Conservation (phyloP, 805 yeast species). For the Metschnikowia baotianmanensis region DNA sequence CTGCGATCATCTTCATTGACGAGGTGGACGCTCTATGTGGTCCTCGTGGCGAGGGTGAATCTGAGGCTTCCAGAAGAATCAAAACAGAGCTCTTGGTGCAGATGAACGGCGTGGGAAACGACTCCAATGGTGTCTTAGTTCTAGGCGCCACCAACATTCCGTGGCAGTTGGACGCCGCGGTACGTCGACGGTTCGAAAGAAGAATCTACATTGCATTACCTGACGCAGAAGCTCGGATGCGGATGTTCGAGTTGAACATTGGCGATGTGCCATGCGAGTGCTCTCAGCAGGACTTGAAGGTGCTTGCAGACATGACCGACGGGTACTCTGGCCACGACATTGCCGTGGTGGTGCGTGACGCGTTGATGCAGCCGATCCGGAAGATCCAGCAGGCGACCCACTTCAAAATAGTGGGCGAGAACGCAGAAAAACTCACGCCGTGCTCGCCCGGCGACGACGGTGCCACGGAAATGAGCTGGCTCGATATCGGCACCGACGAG, state of each 20-base stretch:
- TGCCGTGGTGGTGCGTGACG: conserved; percentile 95
- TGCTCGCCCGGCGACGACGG: conserved; percentile 95
- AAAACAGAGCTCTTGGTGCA: conserved; percentile 95
- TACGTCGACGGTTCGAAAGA: conserved; percentile 92
- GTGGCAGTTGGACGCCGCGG: conserved; percentile 98
- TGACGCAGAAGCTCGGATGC: conserved; percentile 85
- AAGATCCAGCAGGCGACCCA: conserved; percentile 96
- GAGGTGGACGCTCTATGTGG: conserved; percentile 98
- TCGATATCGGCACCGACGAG: conserved; percentile 85
- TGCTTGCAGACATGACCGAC: conserved; percentile 88
- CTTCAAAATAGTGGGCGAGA: conserved; percentile 61
- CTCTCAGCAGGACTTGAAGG: conserved; percentile 66
- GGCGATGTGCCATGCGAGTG: conserved; percentile 86
- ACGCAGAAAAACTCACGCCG: conserved; percentile 64
- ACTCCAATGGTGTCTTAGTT: conserved; percentile 86
- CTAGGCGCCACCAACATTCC: conserved; percentile 98
- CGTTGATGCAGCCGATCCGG: conserved; percentile 96
- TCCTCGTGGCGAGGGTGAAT: conserved; percentile 96
- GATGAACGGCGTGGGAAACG: conserved; percentile 99
- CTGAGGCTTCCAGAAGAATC: conserved; percentile 93
- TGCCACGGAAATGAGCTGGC: conserved; percentile 91
- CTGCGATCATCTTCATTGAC: conserved; percentile 93
- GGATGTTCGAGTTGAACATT: conserved; percentile 91
- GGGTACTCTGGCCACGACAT: conserved; percentile 98
- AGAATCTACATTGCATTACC: conserved; percentile 95